Base-by-base conservation (phyloP, 2,329 filamentous ascomycete genomes). In the Pestalotiopsis sp. region DNA sequence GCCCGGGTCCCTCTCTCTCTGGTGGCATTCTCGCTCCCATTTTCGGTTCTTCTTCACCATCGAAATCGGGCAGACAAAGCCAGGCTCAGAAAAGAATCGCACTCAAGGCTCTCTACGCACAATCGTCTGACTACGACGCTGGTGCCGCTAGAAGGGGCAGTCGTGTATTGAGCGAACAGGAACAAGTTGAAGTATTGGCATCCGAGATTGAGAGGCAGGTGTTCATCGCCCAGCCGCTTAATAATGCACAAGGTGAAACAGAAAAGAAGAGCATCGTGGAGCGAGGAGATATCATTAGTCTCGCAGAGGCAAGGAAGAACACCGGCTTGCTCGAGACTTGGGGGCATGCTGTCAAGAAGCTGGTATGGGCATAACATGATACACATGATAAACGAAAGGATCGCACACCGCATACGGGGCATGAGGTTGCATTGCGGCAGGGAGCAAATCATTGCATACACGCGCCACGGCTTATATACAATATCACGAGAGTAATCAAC, bases 331-430 rank as follows among this genome's bases (percentile, higher is more conserved):
- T 98, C 66, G 95, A 98, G 80, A 91, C 95, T 78, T 81, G 97
- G 76, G 93, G 94, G 1, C 94, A 98, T 83, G 92, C 92, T 69
- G 86, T 98, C 75, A 98, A 97, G 88, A 97, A 93, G 84, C 82
- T 98, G 78, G 94, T 99, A 13, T 98, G 96, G 96, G 88, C 87
- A 62, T 87, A 75, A 68, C 65, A 52, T 31, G 20, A 41, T 23
- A 63, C 17, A 52, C n/a, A 52, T 9, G 45, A 52, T 52, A 52
- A 11, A 52, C 17, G 45, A n/a, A 52, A 9, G 45, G 45, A n/a
- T n/a, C 31, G 6, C 31, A 52, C 41, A 17, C 12, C 45, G 11
- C 45, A 52, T 11, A n/a, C 3, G 3, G 7, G 45, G 45, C 45
- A 23, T n/a, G 14, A 52, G 45, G 45, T n/a, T 17, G 45, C 45